phyloP scores from a whole-genome alignment of 805 yeast genomes.

The Jamesozyma gamospora region DNA sequence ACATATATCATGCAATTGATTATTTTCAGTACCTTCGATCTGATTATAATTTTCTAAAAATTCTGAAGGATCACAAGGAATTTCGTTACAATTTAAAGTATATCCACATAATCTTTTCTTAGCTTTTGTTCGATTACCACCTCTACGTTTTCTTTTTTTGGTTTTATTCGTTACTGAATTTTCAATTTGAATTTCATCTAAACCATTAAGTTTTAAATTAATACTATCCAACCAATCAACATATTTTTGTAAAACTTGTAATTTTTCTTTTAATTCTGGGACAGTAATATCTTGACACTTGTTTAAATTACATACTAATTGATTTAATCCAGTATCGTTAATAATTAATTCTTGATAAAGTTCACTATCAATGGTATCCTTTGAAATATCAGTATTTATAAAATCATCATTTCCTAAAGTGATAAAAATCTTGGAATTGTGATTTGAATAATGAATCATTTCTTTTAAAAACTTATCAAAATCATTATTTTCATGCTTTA shows the following conservation, averaged over 20 bases:
- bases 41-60: slow-evolving; percentile 10
- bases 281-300: slow-evolving; percentile 10
- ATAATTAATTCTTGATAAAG: slow-evolving; percentile 11
- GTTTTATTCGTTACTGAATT: slow-evolving; percentile 1
- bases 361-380: slow-evolving; percentile 7
- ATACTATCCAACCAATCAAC: slow-evolving; percentile 27
- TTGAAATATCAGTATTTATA: slow-evolving; percentile 10
- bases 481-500: slow-evolving; percentile 2
- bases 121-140: slow-evolving; percentile 5
- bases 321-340: slow-evolving; percentile 12
- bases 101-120: slow-evolving; percentile 24
- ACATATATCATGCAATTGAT: slow-evolving; percentile 16
- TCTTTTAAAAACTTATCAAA: slow-evolving; percentile 6
- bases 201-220: slow-evolving; percentile 11
- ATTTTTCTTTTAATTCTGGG: slow-evolving; percentile 8
- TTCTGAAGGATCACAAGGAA: slow-evolving; percentile 13
- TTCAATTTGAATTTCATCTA: background rate
- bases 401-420: slow-evolving; percentile 15
- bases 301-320: slow-evolving; percentile 8
- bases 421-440: slow-evolving; percentile 10
- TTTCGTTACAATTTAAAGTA: slow-evolving; percentile 4
- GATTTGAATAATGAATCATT: slow-evolving; percentile 7
- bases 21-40: slow-evolving; percentile 3
- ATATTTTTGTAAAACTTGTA: slow-evolving; percentile 13
- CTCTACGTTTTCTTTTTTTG: slow-evolving; percentile 10